These are phyloP conservation scores for Mycosphaerelloides madeirae DNA, from an alignment of 2,329 filamentous ascomycete genomes.

Conservation along the genomic window DNA sequence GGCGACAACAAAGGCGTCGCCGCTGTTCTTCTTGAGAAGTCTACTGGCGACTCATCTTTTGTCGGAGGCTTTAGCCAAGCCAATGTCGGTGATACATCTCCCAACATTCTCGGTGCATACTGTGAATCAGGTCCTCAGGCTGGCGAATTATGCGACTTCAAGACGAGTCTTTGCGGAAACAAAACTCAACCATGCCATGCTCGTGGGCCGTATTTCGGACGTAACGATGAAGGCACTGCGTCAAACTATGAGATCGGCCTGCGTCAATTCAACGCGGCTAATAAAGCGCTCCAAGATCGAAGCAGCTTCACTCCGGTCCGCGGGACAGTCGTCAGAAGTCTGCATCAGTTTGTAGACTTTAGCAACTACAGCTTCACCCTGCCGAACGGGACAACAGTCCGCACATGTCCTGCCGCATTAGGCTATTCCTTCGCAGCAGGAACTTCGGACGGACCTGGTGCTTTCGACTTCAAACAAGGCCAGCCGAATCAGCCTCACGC, in stretches of 20 bases:
- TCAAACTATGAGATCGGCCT: slow-evolving; percentile 72
- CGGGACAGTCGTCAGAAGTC: slow-evolving; percentile 67
- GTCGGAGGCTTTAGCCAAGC: slow-evolving; percentile 91
- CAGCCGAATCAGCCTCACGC: slow-evolving; percentile 65
- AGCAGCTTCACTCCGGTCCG: slow-evolving; percentile 47
- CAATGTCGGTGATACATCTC: slow-evolving; percentile 85
- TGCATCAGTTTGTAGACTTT: slow-evolving; percentile 84
- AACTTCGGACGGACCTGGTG: slow-evolving; percentile 84
- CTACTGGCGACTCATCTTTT: slow-evolving; percentile 58
- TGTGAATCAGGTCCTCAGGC: slow-evolving; percentile 72
- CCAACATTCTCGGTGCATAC: slow-evolving; percentile 81
- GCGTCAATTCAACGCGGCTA: slow-evolving; percentile 63
- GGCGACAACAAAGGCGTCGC: slow-evolving; percentile 98
- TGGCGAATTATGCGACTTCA: slow-evolving; percentile 63
- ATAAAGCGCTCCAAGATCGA: slow-evolving; percentile 51
- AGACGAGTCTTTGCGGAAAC: slow-evolving; percentile 80
- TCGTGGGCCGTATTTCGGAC: slow-evolving; percentile 64
- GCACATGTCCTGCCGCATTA: slow-evolving; percentile 79
- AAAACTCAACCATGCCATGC: slow-evolving; percentile 68
- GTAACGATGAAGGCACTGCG: slow-evolving; percentile 59
- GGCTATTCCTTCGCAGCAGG: slow-evolving; percentile 92
- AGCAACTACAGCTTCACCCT: slow-evolving; percentile 68
- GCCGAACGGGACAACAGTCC: slow-evolving; percentile 64
- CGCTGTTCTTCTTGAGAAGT: slow-evolving; percentile 73
- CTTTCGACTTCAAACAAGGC: slow-evolving; percentile 91